phyloP scores from a whole-genome alignment of 2,329 filamentous ascomycete genomes.

The Fusarium globosum region DNA sequence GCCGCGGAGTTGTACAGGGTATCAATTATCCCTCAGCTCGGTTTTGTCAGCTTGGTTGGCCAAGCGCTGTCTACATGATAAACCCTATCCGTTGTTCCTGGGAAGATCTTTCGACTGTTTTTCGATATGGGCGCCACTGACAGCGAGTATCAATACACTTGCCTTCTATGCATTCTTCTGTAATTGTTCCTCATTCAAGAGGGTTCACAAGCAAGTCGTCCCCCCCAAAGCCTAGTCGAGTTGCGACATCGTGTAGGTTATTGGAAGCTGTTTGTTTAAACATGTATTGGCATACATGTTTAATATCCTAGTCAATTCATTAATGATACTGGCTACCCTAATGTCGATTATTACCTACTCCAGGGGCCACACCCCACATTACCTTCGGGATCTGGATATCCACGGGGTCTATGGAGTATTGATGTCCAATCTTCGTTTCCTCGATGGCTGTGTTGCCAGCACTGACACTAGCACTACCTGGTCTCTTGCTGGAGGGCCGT shows the following conservation, averaged over 20 bases:
- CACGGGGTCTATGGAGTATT: background rate
- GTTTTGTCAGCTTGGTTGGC: slow-evolving; percentile 10
- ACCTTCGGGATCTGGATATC: slow-evolving; percentile 7
- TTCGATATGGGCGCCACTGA: background rate
- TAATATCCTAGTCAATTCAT: background rate
- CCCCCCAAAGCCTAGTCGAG: slow-evolving; percentile 6
- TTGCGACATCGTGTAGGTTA: background rate
- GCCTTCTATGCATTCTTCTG: background rate
- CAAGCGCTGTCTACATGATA: background rate
- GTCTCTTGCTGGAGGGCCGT: background rate
- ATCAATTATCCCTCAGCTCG: slow-evolving; percentile 20
- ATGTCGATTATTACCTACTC: slow-evolving; percentile 1
- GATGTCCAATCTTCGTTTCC: slow-evolving; percentile 3
- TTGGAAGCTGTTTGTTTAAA: background rate
- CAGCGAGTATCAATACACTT: background rate
- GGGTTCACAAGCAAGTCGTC: slow-evolving; percentile 4
- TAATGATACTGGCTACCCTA: background rate
- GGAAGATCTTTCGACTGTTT: slow-evolving; percentile 31
- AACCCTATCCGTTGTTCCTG: slow-evolving; percentile 8
- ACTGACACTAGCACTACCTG: background rate
- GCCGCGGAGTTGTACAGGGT: background rate
- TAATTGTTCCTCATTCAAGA: background rate
- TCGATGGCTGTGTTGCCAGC: slow-evolving; percentile 11
- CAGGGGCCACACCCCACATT: slow-evolving; percentile 16
- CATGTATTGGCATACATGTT: background rate